Evolutionary conservation across 768 basidiomycete genomes (phyloP).

Genomic region (Leccinum disarticulatum): DNA sequence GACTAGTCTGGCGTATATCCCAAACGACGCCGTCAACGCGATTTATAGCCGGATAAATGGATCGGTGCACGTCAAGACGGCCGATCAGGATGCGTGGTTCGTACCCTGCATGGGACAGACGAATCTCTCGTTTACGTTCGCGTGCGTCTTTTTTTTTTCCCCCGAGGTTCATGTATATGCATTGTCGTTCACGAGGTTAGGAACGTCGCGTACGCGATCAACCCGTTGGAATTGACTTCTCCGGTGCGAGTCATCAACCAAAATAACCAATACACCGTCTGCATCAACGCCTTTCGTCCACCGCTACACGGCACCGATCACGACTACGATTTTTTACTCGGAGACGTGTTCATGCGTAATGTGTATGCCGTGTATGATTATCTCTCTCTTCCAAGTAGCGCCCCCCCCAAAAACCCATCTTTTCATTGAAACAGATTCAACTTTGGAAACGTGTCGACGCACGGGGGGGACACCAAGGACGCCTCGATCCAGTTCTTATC

Average conservation of each 20-base stretch:
- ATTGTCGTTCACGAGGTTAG: conserved; percentile 14
- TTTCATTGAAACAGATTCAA: conserved; percentile 34
- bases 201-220: conserved; percentile 37
- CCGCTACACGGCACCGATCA: conserved; percentile 24
- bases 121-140: conserved; percentile 29
- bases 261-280: conserved; percentile 39
- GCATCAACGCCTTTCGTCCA: conserved; percentile 35
- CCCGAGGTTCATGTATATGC: no score
- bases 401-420: background rate
- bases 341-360: conserved; percentile 47
- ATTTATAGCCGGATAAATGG: conserved; percentile 42
- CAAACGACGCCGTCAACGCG: conserved; percentile 33
- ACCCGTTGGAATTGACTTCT: conserved; percentile 44
- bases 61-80: conserved; percentile 33
- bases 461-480: conserved; percentile 17
- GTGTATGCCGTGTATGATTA: conserved; percentile 42
- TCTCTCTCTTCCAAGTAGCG: no score
- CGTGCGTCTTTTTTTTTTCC: background rate
- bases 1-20: conserved; percentile 39
- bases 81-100: conserved; percentile 36
- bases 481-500: conserved; percentile 44
- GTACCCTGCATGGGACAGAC: conserved; percentile 33
- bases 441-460: conserved; percentile 37
- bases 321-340: conserved; percentile 42
- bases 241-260: conserved; percentile 26